Base-by-base conservation (phyloP, 2,329 filamentous ascomycete genomes). In the Ceratocystis lukuohia region DNA sequence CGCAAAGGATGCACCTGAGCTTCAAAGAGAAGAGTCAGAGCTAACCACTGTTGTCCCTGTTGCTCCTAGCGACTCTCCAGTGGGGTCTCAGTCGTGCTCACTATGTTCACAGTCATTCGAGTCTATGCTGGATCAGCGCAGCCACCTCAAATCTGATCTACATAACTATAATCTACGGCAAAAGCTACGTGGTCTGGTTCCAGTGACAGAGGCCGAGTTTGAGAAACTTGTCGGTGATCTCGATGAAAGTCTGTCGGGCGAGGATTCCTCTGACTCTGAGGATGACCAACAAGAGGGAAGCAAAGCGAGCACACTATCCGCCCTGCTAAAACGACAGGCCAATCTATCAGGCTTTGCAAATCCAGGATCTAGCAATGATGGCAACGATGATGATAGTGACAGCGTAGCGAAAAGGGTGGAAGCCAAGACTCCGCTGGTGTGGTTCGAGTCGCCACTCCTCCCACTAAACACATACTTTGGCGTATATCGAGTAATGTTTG, bases 161-260 rank as follows among this genome's bases (percentile, higher is more conserved):
- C 94, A 99, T 75, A 84, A 88, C 70, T 99, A 96, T 77, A 99
- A 99, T 74, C 77, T 97, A 69, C 97, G 96, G 76, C 89, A 93
- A 74, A 96, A 90, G 78, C 78, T 96, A 66, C 85, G 90, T 61
- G 89, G 89, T 0, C 80, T 81, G 67, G 82, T 81, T 8, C 76
- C 89, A 0, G 87, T 96, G 1, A 84, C 84, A 1, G 94, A 99
- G 73, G 75, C 73, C 6, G 91, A 96, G 44, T 99, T 99, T 70
- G 89, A 94, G 74, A 89, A 87, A 73, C 80, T 96, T 5, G 81
- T 97, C n/a, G 64, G 63, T 65, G 85, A 94, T 68, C 79, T 99
- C 44, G 89, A 96, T 71, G 93, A 99, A 78, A 94, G 89, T 72
- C 82, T 95, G 68, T 97, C 94, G 1, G 94, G 95, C 15, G 96